Conservation (phyloP, 495 filamentous ascomycete species). For the Penicillium cataractarum region DNA sequence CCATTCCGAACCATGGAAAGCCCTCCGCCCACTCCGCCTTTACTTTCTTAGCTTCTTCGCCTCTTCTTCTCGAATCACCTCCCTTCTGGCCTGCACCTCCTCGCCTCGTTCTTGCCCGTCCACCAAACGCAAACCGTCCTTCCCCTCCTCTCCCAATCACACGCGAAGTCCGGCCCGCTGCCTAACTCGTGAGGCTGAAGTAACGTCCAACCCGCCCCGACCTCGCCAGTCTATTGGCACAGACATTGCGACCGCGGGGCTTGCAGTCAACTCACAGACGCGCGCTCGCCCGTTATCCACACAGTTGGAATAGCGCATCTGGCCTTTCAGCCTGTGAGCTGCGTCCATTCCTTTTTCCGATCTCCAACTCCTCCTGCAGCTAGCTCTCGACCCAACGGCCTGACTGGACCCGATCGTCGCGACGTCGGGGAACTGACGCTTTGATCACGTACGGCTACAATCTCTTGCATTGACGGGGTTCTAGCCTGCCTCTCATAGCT, state of each 20-base stretch:
- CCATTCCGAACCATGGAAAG: conserved; percentile 31
- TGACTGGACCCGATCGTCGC: conserved; percentile 23
- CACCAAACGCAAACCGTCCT: conserved; percentile 4
- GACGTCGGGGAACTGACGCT: conserved; percentile 21
- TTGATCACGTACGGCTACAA: conserved; percentile 25
- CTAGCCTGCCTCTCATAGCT: conserved; percentile 4
- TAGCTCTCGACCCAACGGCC: conserved; percentile 31
- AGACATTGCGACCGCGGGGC: conserved; percentile 19
- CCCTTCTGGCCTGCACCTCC: neutral
- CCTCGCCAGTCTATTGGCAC: conserved; percentile 29
- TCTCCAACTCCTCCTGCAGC: conserved; percentile 32
- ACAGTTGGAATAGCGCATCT: conserved; percentile 26
- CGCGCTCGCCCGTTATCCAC: conserved; percentile 28
- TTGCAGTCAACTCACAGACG: conserved; percentile 25
- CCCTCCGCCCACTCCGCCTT: conserved; percentile 32
- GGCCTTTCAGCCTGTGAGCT: conserved; percentile 31
- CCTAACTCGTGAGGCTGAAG: conserved; percentile 52
- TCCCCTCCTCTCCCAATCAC: conserved; percentile 11
- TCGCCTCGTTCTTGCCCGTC: conserved; percentile 6
- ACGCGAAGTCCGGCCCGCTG: conserved; percentile 25
- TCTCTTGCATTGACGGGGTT: conserved; percentile 16
- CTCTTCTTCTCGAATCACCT: conserved; percentile 7
- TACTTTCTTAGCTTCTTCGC: conserved; percentile 1
- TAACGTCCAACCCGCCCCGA: conserved; percentile 13
- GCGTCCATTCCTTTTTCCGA: conserved; percentile 22